Evolutionary conservation across 2,329 filamentous ascomycete species (phyloP).

Genomic region (Nemania sp.): DNA sequence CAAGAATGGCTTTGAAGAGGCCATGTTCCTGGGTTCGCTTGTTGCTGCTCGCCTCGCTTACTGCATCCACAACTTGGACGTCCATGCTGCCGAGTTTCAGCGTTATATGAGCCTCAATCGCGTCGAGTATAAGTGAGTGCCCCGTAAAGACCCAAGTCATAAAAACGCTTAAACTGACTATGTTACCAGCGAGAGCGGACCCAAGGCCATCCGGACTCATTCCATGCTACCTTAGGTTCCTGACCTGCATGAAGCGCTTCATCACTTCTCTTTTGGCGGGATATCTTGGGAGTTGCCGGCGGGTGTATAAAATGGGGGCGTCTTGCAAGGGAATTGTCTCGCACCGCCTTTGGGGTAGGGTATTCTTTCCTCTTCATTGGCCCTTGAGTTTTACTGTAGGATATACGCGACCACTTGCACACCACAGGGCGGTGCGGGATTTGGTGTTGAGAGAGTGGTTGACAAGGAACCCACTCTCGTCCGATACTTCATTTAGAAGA

Average conservation of each 20-base stretch:
- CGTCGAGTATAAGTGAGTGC: conserved; percentile 64
- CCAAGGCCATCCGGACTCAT: conserved; percentile 28
- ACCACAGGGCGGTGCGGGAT: background rate
- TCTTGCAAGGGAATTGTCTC: conserved; percentile 12
- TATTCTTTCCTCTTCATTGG: background rate
- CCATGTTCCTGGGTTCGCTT: conserved; percentile 84
- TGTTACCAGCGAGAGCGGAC: conserved; percentile 25
- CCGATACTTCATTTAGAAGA: background rate
- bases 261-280: conserved; percentile 11
- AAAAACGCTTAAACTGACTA: conserved; percentile 6
- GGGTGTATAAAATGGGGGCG: conserved; percentile 23
- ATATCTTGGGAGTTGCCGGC: conserved; percentile 25
- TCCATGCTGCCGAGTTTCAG: conserved; percentile 55
- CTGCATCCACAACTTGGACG: conserved; percentile 63
- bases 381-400: background rate
- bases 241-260: background rate
- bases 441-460: background rate
- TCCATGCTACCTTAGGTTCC: conserved; percentile 26
- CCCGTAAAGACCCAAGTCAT: background rate
- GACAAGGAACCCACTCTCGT: background rate
- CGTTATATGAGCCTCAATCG: conserved; percentile 60
- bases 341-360: background rate
- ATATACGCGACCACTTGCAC: background rate
- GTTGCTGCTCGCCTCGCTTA: conserved; percentile 72
- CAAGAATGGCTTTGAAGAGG: conserved; percentile 77